phyloP scores from a whole-genome alignment of 768 basidiomycete genomes.

The Udeniomyces megalosporus region DNA sequence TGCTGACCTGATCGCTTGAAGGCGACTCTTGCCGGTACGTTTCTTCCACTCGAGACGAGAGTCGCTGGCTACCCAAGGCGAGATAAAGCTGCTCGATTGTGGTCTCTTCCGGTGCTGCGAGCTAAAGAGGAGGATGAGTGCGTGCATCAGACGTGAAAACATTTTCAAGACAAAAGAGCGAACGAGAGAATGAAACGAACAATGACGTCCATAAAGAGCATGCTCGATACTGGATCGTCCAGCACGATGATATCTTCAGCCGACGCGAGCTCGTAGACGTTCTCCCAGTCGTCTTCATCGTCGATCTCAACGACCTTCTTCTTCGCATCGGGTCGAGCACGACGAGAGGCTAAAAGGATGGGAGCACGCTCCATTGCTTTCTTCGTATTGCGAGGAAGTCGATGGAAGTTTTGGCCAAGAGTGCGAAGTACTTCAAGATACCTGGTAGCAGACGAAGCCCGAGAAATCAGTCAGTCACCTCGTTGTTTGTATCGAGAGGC shows the following conservation, averaged over 20 bases:
- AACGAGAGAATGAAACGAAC: no score
- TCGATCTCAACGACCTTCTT: constrained; percentile 44
- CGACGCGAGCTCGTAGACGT: constrained; percentile 42
- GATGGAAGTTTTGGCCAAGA: constrained; percentile 52
- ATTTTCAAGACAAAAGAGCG: no score
- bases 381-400: constrained; percentile 36
- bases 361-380: constrained; percentile 52
- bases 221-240: constrained; percentile 67
- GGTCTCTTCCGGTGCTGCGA: constrained; percentile 56
- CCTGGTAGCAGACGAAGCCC: constrained; percentile 31
- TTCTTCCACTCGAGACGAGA: constrained; percentile 60
- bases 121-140: no score
- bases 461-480: neutral
- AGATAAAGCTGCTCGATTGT: constrained; percentile 76
- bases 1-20: constrained; percentile 35
- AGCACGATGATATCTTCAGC: constrained; percentile 51
- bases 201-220: constrained; percentile 58
- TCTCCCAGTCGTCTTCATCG: no score
- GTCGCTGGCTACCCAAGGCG: constrained; percentile 52
- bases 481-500: neutral
- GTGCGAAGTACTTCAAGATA: constrained; percentile 69
- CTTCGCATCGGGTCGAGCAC: constrained; percentile 34
- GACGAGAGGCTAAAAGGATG: constrained; percentile 58
- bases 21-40: constrained; percentile 50
- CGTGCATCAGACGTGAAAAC: no score